These are phyloP conservation scores for Rhodotorula sp. DNA, from an alignment of 1,284 basidiomycete genomes.

Conservation along the genomic window DNA sequence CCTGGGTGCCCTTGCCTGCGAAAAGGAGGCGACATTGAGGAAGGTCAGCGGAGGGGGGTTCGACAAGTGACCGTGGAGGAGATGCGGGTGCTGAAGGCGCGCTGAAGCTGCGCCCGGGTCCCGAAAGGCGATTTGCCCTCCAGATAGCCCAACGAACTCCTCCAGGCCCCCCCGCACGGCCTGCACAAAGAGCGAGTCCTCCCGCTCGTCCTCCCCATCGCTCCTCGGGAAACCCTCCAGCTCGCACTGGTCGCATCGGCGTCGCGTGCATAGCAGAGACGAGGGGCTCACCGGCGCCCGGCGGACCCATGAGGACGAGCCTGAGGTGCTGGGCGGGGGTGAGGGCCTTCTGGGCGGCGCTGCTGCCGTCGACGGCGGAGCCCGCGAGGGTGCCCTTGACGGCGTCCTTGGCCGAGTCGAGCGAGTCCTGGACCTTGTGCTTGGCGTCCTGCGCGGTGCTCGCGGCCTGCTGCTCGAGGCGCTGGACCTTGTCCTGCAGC, in stretches of 20 bases:
- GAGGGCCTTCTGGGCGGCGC: no score
- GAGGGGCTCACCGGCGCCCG: slow-evolving; percentile 79
- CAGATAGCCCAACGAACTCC: no score
- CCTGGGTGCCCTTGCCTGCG: slow-evolving; percentile 95
- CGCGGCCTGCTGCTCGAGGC: slow-evolving; percentile 68
- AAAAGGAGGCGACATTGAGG: neutral
- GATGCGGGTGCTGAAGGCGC: neutral
- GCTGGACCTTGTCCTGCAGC: slow-evolving; percentile 69
- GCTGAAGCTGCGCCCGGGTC: neutral
- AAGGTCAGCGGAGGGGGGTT: neutral
- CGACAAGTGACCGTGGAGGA: neutral
- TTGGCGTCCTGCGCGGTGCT: slow-evolving; percentile 49
- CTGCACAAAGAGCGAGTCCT: neutral
- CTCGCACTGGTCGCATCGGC: no score
- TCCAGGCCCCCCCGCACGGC: neutral
- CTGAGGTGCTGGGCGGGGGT: slow-evolving; percentile 78
- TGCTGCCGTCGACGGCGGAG: neutral
- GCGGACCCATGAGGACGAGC: slow-evolving; percentile 91
- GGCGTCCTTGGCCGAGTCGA: slow-evolving; percentile 45
- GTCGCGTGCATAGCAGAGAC: neutral
- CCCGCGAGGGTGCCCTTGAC: slow-evolving; percentile 54
- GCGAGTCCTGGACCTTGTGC: slow-evolving; percentile 53
- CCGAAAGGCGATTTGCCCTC: no score
- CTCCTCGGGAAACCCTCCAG: neutral
- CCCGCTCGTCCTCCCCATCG: neutral